These are phyloP conservation scores for Wickerhamiella australiensis DNA, from an alignment of 805 yeast genomes.

Conservation along the genomic window DNA sequence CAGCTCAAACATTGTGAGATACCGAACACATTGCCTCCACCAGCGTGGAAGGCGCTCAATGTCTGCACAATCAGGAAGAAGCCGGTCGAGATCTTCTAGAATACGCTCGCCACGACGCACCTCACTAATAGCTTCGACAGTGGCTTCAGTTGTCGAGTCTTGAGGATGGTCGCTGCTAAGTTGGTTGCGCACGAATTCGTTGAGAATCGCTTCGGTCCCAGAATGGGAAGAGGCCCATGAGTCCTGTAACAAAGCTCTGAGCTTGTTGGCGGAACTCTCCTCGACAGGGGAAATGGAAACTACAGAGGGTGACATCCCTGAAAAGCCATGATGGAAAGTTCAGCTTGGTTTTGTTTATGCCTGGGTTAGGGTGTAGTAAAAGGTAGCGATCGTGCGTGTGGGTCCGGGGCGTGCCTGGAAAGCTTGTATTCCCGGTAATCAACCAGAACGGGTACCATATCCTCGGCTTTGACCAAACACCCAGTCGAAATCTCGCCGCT, in stretches of 20 bases:
- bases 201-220: background rate
- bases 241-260: background rate
- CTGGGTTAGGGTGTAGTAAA: slow-evolving; percentile 12
- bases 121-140: background rate
- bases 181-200: slow-evolving; percentile 4
- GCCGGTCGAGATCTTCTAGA: background rate
- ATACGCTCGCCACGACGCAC: slow-evolving; percentile 4
- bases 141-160: background rate
- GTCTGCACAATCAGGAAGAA: slow-evolving; percentile 6
- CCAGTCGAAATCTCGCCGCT: background rate
- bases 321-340: background rate
- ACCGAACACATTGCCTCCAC: slow-evolving; percentile 12
- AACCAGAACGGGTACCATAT: too few relatives aligned
- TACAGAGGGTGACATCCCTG: slow-evolving; percentile 6
- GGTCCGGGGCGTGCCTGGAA: background rate
- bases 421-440: too few relatives aligned
- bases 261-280: background rate
- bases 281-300: slow-evolving; percentile 5
- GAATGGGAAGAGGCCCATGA: background rate
- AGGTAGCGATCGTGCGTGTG: background rate
- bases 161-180: background rate
- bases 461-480: too few relatives aligned
- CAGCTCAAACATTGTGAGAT: slow-evolving; percentile 7
- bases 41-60: slow-evolving; percentile 3
- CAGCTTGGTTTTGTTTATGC: background rate